Conservation (phyloP, 331 rosid genomes). For the Acacia pycnantha region DNA sequence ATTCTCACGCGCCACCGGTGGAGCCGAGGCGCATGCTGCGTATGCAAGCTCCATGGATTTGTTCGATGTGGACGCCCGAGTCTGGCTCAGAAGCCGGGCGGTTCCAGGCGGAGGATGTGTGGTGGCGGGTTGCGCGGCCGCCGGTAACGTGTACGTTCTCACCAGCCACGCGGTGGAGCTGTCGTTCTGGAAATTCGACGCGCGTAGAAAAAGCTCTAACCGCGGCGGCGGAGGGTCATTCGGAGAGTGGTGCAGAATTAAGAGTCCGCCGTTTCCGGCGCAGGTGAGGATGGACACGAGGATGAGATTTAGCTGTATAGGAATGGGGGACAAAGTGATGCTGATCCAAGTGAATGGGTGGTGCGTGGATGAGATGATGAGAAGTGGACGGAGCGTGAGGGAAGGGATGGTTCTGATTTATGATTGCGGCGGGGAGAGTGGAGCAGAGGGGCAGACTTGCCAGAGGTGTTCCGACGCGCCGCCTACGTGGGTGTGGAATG, state of each 20-base stretch:
- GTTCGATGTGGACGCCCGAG: slow-evolving; percentile 58
- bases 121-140: slow-evolving; percentile 63
- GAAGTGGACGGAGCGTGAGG: slow-evolving; percentile 43
- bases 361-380: slow-evolving; percentile 36
- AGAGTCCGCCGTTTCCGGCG: slow-evolving; percentile 60
- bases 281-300: slow-evolving; percentile 56
- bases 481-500: slow-evolving; percentile 65
- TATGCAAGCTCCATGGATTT: slow-evolving; percentile 81
- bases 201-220: slow-evolving; percentile 24
- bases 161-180: slow-evolving; percentile 77
- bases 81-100: slow-evolving; percentile 60
- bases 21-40: slow-evolving; percentile 48
- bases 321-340: slow-evolving; percentile 59
- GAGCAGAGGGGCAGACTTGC: slow-evolving; percentile 51
- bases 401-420: slow-evolving; percentile 59
- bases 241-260: slow-evolving; percentile 69
- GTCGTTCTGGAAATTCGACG: slow-evolving; percentile 70
- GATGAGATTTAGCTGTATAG: slow-evolving; percentile 64
- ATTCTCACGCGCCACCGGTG: slow-evolving; percentile 28
- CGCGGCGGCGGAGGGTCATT: slow-evolving; percentile 17
- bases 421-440: slow-evolving; percentile 51
- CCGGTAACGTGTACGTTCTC: slow-evolving; percentile 43
- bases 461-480: slow-evolving; percentile 68
- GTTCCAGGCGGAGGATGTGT: slow-evolving; percentile 73
- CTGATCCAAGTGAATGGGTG: slow-evolving; percentile 51